These are phyloP conservation scores for Globisporangium yorkense DNA, from an alignment of 352 stramenopile genomes.

Conservation along the genomic window DNA sequence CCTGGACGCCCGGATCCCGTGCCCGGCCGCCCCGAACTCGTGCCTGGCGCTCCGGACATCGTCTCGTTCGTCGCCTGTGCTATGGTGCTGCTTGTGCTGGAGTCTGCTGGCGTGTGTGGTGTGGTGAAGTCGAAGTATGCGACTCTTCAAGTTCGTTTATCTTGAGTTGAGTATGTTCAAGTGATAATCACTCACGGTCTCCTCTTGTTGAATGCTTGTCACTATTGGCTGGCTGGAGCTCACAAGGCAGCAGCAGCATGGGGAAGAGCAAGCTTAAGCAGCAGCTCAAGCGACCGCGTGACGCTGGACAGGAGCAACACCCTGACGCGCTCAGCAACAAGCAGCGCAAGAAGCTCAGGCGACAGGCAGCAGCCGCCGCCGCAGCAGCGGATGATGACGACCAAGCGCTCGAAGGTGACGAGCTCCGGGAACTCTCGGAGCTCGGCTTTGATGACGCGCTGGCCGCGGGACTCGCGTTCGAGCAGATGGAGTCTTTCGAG, in stretches of 20 bases:
- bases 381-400: constrained; percentile 12
- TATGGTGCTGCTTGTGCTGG: not conserved
- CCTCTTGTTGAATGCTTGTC: not conserved
- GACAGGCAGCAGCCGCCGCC: constrained; percentile 12
- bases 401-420: constrained; percentile 15
- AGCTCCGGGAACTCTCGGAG: constrained; percentile 29
- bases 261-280: constrained; percentile 42
- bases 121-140: no score
- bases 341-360: constrained; percentile 14
- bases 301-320: not conserved
- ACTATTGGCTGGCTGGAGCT: not conserved
- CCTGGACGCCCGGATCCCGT: constrained; percentile 34
- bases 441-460: constrained; percentile 57
- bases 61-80: not conserved
- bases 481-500: constrained; percentile 50
- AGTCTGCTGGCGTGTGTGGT: not conserved
- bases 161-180: not conserved
- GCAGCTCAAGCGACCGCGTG: constrained; percentile 20
- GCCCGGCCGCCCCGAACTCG: constrained; percentile 50
- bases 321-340: constrained; percentile 10
- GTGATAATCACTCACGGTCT: not conserved
- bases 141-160: not conserved
- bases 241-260: constrained; percentile 12
- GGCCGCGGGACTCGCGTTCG: constrained; percentile 53
- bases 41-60: constrained; percentile 39